phyloP scores from a whole-genome alignment of 345 rosid genomes.

The Arabis alpina region DNA sequence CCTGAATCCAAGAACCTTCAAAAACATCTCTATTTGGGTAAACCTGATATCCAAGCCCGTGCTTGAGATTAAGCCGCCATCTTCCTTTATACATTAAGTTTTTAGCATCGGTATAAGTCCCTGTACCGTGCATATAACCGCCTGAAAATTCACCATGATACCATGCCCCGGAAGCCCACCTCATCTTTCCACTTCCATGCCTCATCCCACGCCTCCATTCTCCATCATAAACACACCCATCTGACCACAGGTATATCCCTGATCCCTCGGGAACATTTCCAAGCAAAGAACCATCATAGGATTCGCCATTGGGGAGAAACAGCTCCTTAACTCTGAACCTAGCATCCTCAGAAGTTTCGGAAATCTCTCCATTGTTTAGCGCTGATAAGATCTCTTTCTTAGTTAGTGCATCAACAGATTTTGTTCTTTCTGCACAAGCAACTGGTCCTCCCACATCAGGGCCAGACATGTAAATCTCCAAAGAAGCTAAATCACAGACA shows the following conservation, averaged over 20 bases:
- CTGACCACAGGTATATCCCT: conserved; percentile 89
- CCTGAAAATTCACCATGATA: conserved; percentile 93
- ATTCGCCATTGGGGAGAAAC: conserved; percentile 66
- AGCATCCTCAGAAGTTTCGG: conserved; percentile 55
- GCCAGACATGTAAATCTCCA: conserved; percentile 90
- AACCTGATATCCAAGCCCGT: conserved; percentile 87
- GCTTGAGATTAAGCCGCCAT: conserved; percentile 89
- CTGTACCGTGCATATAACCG: conserved; percentile 86
- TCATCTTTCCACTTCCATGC: conserved; percentile 77
- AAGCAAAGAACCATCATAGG: conserved; percentile 75
- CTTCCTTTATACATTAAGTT: conserved; percentile 76
- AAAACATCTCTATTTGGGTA: conserved; percentile 78
- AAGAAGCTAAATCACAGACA: conserved; percentile 42
- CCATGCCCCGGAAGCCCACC: conserved; percentile 72
- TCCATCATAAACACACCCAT: conserved; percentile 75
- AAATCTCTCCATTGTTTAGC: conserved; percentile 57
- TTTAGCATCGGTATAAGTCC: conserved; percentile 58
- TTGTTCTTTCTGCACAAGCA: conserved; percentile 70
- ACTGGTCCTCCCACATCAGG: conserved; percentile 57
- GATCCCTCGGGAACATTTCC: conserved; percentile 78
- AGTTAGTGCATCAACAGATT: conserved; percentile 61
- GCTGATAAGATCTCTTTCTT: conserved; percentile 48
- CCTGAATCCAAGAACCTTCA: conserved; percentile 95
- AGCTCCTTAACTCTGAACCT: conserved; percentile 72
- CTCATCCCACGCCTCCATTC: conserved; percentile 95